A percentile compares a stretch with the other conserved stretches of the same genome.
These are phyloP conservation scores for Penicillium verrucosum DNA, from an alignment of 2,329 filamentous ascomycete species.

Conservation along the genomic window DNA sequence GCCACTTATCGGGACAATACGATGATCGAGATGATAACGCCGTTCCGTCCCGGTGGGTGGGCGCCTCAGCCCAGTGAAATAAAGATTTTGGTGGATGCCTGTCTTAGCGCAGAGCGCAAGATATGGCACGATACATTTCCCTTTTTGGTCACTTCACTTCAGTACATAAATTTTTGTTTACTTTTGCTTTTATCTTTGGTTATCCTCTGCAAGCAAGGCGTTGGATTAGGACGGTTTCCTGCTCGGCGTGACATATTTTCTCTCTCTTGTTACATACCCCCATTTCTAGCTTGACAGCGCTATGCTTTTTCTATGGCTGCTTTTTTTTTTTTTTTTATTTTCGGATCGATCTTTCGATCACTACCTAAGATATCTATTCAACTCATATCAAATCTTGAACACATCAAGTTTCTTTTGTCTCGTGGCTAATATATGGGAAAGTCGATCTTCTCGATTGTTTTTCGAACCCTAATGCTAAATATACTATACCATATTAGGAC, in stretches of 20 bases:
- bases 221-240: slow-evolving; percentile 20
- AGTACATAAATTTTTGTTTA: slow-evolving; percentile 12
- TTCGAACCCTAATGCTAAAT: neutral
- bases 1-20: slow-evolving; percentile 20
- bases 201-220: slow-evolving; percentile 19
- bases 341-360: neutral
- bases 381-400: neutral
- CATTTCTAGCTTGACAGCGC: neutral
- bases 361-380: slow-evolving; percentile 7
- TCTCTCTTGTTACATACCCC: slow-evolving; percentile 17
- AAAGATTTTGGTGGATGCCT: neutral
- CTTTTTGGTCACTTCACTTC: neutral
- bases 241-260: slow-evolving; percentile 9
- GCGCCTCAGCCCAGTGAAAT: slow-evolving; percentile 17
- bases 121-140: neutral
- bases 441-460: neutral
- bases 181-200: neutral
- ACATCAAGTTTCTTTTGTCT: too few species aligned
- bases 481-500: neutral
- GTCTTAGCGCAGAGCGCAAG: slow-evolving; percentile 16
- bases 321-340: slow-evolving; percentile 7
- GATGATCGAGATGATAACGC: slow-evolving; percentile 22
- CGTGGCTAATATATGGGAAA: neutral
- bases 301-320: neutral
- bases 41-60: slow-evolving; percentile 24